Evolutionary conservation across 176 grass and related monocot species (phyloP).

Genomic region (Oryza rufipogon): DNA sequence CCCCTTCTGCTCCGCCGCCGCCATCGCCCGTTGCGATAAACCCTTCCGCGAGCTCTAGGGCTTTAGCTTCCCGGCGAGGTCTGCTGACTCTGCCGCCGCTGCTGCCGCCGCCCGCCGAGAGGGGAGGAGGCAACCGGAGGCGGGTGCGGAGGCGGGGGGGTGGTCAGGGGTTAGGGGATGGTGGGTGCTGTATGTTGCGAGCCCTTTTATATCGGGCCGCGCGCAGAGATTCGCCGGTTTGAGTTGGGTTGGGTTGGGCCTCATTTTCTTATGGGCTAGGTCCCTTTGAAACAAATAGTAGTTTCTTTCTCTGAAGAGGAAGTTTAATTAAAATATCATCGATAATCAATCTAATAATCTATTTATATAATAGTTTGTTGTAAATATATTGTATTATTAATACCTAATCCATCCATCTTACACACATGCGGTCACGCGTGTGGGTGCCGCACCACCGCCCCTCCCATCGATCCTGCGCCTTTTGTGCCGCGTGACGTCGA

Average conservation of each 20-base stretch:
- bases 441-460: too few species aligned
- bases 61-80: conserved; percentile 21
- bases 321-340: too few species aligned
- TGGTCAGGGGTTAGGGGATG: background rate
- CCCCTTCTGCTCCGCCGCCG: conserved; percentile 57
- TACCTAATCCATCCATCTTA: too few species aligned
- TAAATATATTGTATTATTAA: too few species aligned
- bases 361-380: too few species aligned
- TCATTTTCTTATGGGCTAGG: background rate
- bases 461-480: too few species aligned
- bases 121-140: background rate
- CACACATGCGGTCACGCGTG: too few species aligned
- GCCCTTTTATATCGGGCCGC: background rate
- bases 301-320: too few species aligned
- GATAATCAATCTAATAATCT: too few species aligned
- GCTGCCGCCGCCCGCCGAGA: background rate
- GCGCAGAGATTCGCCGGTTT: conserved; percentile 36
- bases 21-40: conserved; percentile 2
- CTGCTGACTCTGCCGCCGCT: background rate
- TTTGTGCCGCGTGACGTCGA: too few species aligned
- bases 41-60: conserved; percentile 54
- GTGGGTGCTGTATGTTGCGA: background rate
- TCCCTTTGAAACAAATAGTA: too few species aligned
- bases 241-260: background rate
- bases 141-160: background rate